Evolutionary conservation across 805 yeast species (phyloP), one percentile per base, ranked within the genome.

Genomic region (Pichia thaimueangensis): DNA sequence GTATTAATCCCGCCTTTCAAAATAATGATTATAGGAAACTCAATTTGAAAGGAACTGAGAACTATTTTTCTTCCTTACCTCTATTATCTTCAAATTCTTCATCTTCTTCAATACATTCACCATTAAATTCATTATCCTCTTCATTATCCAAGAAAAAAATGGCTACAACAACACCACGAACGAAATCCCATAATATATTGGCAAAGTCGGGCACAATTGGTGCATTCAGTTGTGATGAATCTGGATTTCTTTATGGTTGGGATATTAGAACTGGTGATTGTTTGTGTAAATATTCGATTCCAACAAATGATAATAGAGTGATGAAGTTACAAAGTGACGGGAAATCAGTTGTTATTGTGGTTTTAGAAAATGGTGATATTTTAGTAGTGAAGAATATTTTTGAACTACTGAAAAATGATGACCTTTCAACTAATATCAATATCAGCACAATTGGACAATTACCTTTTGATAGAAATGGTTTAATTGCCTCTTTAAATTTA

Each of bases 191-290:
- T 39, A 56, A 49, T 23, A 48, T 49, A 16, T 33, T 56, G 23
- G 56, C 53, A 1, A 61, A 57, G 37, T 47, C 49, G 16, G 60
- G 59, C 13, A 49, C 42, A 28, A 49, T 59, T 15, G 63, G 63
- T 21, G 56, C 60, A 2, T 50, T 63, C 32, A 49, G 64, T 10
- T 61, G 59, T 2, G 65, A 62, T 46, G 55, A 52, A 27, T 39
- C 45, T 15, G 68, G 67, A 1, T 39, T 34, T 13, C 15, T 64
- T 15, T 45, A 48, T 7, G 58, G 56, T 3, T 64, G 68, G 68
- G 67, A 64, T 49, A 38, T 56, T 4, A 57, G 53, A 34, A 48
- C 38, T 3, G 54, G 54, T 10, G 37, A 31, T 3, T 36, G 43
- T 29, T 13, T 45, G 3, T 40, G 38, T 25, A 28, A 27, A 8